Base-by-base conservation (phyloP, 768 basidiomycete species). In the Kwoniella pini region DNA sequence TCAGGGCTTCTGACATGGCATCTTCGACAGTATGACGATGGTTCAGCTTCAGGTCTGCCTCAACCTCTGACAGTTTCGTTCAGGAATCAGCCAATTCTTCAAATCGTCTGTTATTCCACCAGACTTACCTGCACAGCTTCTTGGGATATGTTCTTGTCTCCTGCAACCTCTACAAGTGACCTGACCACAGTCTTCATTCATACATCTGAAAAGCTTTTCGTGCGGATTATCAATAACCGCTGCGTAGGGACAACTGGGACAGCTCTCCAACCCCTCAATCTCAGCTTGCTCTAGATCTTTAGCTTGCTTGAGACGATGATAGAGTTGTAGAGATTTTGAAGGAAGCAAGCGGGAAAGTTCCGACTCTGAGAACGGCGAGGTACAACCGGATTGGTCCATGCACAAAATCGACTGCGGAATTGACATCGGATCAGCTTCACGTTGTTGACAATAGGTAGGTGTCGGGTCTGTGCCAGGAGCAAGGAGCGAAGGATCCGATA, bases 191-290 rank as follows among this genome's bases (percentile, higher is more conserved):
- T 85, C 87, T 19, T 73, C 70, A 42, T 74, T 77, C 54, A 83
- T 81, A 57, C 85, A 85, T 60, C 67, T 60, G 59, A 88, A 83
- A 28, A 90, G 77, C 74, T 84, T 87, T 72, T 90, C 88, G 50
- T 84, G 80, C 36, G 76, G 77, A 54, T 86, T 83, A 53, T 89
- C 89, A 54, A 90, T 86, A n/a, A 89, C 85, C 66, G 86, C 86
- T 59, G 86, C 88, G 80, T 84, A 96, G 42, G 91, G 90, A 79
- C 93, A 96, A 65, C 87, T 90, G 3, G 93, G 93, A 74, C 93
- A 96, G 68, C 88, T 88, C 76, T 93, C 91, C 12, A 95, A 81
- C 4, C 85, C 86, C 45, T 90, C 89, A 33, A 96, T 72, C 1
- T 82, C 85, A 17, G 92, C 92, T 0, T 83, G 84, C 57, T 88